Evolutionary conservation across 495 filamentous ascomycete genomes (phyloP).

Genomic region (Penicillium lagena): DNA sequence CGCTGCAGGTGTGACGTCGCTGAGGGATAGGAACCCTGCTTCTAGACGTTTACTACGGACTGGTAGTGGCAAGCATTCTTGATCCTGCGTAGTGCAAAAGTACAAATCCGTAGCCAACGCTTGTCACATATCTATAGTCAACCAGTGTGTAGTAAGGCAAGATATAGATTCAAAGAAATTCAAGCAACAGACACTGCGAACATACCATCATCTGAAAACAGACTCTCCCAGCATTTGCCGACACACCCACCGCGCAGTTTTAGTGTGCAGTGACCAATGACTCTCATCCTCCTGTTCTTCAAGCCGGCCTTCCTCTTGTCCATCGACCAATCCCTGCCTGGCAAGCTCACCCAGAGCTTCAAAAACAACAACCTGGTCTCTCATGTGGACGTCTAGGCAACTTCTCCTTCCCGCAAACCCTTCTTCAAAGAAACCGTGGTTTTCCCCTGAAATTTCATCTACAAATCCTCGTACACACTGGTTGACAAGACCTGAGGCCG

Average conservation of each 20-base stretch:
- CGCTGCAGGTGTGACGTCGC: too few relatives aligned
- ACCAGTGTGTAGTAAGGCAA: too few relatives aligned
- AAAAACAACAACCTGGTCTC: conserved; percentile 79
- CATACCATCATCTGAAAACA: background rate
- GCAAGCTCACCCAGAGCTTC: conserved; percentile 53
- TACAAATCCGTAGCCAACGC: too few relatives aligned
- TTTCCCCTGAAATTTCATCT: conserved; percentile 40
- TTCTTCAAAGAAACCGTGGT: conserved; percentile 1
- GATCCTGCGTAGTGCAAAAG: too few relatives aligned
- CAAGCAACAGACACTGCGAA: too few relatives aligned
- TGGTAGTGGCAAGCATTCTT: too few relatives aligned
- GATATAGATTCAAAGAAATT: too few relatives aligned
- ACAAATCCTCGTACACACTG: conserved; percentile 52
- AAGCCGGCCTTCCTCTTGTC: conserved; percentile 19
- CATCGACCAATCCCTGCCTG: conserved; percentile 2
- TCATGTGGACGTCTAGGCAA: conserved; percentile 62
- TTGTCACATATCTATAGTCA: too few relatives aligned
- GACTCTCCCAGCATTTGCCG: conserved; percentile 24
- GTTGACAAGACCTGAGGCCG: conserved; percentile 25
- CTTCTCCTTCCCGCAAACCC: conserved; percentile 6
- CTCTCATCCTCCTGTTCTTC: conserved; percentile 26
- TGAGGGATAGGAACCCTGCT: too few relatives aligned
- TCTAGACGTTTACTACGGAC: too few relatives aligned
- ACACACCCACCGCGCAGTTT: conserved; percentile 72
- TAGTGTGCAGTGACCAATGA: conserved; percentile 60